Evolutionary conservation across 2,329 filamentous ascomycete species (phyloP), one percentile per base, ranked within the genome.

Genomic region (Graphilbum fragrans): DNA sequence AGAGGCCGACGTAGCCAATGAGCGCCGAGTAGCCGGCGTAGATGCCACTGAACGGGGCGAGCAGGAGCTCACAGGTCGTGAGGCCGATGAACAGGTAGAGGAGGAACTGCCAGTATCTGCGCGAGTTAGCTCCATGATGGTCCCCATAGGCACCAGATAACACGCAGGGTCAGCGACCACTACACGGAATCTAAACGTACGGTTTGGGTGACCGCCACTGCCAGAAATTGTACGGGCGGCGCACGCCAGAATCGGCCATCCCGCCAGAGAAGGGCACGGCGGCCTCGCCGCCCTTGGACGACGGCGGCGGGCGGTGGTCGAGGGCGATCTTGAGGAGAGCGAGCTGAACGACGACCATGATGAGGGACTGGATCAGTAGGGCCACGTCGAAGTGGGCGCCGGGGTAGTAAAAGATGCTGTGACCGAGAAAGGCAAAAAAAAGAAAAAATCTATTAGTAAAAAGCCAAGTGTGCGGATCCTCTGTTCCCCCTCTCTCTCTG

Each of bases 221-320:
- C 85, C 85, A 90, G 58, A 90, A 90, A 53, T 78, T 73, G 55
- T 79, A 88, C 1, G 84, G 84, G 20, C 84, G 67, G 35, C 60
- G 60, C 43, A 8, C 32, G 11, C 23, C 31, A 8, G 6, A 19
- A 2, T 22, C 38, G 47, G 67, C 63, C 32, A 66, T 57, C 8
- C 64, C 54, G 19, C 70, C 72, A 2, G 72, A 66, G 56, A 88
- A 87, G 12, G 84, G 83, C 19, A 66, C 48, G 3, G 69, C 65
- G 7, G 70, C 65, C 39, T 78, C 75, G 43, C 76, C 75, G 32
- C 75, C 75, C 58, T 74, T 78, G 40, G 69, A 66, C 5, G 73
- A 67, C 20, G 72, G 69, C 8, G 65, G 57, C 18, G 77, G 76
- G n/a, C 79, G 72, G 58, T 82, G 66, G 52, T 83, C 78, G 39